Percentiles rank a stretch among this genome's conserved stretches.
Evolutionary conservation across 2,329 filamentous ascomycete species (phyloP).

Genomic region (Biscogniauxia marginata): DNA sequence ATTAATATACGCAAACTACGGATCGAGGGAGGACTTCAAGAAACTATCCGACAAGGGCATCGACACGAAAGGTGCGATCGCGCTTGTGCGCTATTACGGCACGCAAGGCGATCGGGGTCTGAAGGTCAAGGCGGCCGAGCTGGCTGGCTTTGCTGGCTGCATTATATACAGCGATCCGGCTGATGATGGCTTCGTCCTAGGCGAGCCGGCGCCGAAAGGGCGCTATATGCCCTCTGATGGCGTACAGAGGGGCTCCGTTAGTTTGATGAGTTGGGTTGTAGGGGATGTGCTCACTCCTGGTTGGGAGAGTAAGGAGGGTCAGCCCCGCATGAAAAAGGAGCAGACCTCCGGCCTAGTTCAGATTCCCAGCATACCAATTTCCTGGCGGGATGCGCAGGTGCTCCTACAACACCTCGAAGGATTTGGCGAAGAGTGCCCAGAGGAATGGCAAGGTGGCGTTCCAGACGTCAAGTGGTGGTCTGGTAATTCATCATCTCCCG

Average conservation of each 20-base stretch:
- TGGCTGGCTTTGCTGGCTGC: slow-evolving; percentile 82
- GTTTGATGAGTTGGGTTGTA: slow-evolving; percentile 76
- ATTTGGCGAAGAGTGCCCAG: slow-evolving; percentile 65
- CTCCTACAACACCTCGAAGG: slow-evolving; percentile 75
- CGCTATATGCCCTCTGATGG: slow-evolving; percentile 78
- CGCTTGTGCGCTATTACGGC: slow-evolving; percentile 77
- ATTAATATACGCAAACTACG: slow-evolving; percentile 90
- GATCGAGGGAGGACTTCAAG: slow-evolving; percentile 80
- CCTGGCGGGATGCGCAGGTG: slow-evolving; percentile 84
- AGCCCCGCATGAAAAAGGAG: slow-evolving; percentile 65
- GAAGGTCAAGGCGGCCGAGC: slow-evolving; percentile 87
- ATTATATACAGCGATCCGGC: slow-evolving; percentile 90
- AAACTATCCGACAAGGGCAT: slow-evolving; percentile 68
- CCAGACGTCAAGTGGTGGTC: slow-evolving; percentile 84
- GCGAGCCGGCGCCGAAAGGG: slow-evolving; percentile 72
- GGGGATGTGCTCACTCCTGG: slow-evolving; percentile 93
- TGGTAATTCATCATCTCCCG: slow-evolving; percentile 70
- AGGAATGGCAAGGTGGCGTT: slow-evolving; percentile 74
- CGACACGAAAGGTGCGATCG: slow-evolving; percentile 75
- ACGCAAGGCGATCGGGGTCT: slow-evolving; percentile 69
- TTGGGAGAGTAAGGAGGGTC: slow-evolving; percentile 68
- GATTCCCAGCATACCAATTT: slow-evolving; percentile 86
- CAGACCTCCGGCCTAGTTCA: slow-evolving; percentile 71
- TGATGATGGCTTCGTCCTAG: slow-evolving; percentile 77
- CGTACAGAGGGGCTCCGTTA: slow-evolving; percentile 80